Evolutionary conservation across 75 land plant genomes (phyloP).

Genomic region (Cryptomeria japonica): DNA sequence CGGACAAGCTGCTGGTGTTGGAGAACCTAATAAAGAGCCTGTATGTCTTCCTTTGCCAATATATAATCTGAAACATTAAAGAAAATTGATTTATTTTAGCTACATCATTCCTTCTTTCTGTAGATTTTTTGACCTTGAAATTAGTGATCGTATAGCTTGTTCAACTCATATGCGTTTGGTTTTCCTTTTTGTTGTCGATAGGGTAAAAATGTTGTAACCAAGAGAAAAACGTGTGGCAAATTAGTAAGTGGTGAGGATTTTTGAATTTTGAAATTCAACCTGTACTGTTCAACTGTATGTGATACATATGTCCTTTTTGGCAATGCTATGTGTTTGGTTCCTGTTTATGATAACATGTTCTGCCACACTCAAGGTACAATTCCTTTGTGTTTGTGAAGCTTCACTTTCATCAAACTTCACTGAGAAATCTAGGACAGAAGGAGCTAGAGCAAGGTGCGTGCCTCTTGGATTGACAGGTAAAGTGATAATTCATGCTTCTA

Average conservation of each 20-base stretch:
- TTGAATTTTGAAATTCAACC: not conserved
- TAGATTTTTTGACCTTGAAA: not conserved
- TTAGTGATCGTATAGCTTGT: not conserved
- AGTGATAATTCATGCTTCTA: not conserved
- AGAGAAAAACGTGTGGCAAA: not conserved
- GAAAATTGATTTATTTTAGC: not conserved
- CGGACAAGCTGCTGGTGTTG: not conserved
- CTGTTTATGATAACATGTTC: not conserved
- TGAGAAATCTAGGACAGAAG: not conserved
- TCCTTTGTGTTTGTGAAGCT: not conserved
- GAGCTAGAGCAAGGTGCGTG: not conserved
- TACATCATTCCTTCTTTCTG: not conserved
- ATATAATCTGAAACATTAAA: not conserved
- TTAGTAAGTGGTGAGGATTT: constrained; percentile 10
- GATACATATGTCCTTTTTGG: not conserved
- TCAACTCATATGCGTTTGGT: not conserved
- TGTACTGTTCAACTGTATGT: not conserved
- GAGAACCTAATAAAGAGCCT: not conserved
- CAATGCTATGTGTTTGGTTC: not conserved
- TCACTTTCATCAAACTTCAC: not conserved
- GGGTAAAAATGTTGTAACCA: constrained; percentile 1
- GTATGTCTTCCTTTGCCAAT: not conserved
- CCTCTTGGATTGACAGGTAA: constrained; percentile 6
- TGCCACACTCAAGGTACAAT: not conserved
- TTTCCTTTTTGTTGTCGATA: constrained; percentile 1